Conservation (phyloP, 768 basidiomycete genomes). For the Mrakia frigida region DNA sequence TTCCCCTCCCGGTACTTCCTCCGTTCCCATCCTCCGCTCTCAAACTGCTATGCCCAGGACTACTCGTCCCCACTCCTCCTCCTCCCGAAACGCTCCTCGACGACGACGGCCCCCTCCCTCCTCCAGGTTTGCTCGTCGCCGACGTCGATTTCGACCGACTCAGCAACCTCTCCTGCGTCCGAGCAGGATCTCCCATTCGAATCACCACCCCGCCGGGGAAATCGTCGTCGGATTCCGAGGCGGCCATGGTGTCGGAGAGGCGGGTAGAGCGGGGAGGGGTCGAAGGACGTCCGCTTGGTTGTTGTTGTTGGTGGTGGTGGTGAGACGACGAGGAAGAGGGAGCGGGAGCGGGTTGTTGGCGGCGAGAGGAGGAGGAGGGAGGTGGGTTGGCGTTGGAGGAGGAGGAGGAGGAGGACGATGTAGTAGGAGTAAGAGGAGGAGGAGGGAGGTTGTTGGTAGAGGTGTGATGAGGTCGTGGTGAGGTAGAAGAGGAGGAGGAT, state of each 20-base stretch:
- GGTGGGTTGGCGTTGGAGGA: neutral
- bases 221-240: conserved; percentile 30
- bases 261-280: conserved; percentile 8
- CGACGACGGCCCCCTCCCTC: too few relatives aligned
- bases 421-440: neutral
- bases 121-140: neutral
- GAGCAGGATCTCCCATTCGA: conserved; percentile 11
- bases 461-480: too few relatives aligned
- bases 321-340: neutral
- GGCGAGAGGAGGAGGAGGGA: neutral
- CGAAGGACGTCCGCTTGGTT: conserved; percentile 2
- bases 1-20: neutral
- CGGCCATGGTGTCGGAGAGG: conserved; percentile 31
- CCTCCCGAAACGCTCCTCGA: neutral
- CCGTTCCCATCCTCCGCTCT: neutral
- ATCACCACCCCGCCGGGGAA: conserved; percentile 29
- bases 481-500: neutral
- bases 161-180: conserved; percentile 10
- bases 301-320: too few relatives aligned
- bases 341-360: neutral
- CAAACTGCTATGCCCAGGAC: neutral
- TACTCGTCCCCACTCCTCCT: neutral
- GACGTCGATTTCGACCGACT: conserved; percentile 18
- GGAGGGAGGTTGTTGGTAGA: neutral
- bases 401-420: conserved; percentile 2